A percentile compares a stretch with the other conserved stretches of the same genome.
These are phyloP conservation scores for Arthrobotrys sinensis DNA, from an alignment of 2,329 filamentous ascomycete genomes.

Conservation along the genomic window DNA sequence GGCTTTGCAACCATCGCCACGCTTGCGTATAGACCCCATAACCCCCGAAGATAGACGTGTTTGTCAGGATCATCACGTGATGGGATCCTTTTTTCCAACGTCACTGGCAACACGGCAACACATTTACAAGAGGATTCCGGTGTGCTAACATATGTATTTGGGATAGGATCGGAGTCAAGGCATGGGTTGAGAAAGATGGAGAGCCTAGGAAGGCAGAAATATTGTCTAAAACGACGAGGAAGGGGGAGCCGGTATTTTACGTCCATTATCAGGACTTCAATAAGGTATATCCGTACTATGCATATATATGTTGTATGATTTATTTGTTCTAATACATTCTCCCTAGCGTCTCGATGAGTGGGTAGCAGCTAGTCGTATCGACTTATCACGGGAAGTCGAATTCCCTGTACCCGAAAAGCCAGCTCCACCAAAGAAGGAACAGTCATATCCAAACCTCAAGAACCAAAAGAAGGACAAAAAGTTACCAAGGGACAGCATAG, in stretches of 20 bases:
- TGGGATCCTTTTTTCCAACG: conserved; percentile 2
- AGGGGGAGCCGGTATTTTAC: conserved; percentile 90
- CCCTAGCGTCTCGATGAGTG: conserved; percentile 79
- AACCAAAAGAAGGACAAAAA: conserved; percentile 65
- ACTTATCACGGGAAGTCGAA: conserved; percentile 91
- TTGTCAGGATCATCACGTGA: conserved; percentile 66
- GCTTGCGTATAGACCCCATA: conserved; percentile 39
- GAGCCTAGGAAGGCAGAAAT: conserved; percentile 94
- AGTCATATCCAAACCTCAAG: conserved; percentile 67
- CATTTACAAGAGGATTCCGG: background rate
- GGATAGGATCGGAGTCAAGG: conserved; percentile 76
- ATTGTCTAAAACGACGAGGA: conserved; percentile 90
- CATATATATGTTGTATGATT: no score
- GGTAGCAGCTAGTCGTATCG: conserved; percentile 85
- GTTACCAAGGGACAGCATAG: conserved; percentile 63
- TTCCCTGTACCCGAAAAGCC: conserved; percentile 92
- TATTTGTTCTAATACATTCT: no score
- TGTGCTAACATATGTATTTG: conserved; percentile 62
- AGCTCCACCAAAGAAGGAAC: conserved; percentile 67
- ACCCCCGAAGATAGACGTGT: conserved; percentile 64
- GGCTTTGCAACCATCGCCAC: conserved; percentile 60
- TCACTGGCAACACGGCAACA: conserved; percentile 58
- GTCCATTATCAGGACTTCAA: conserved; percentile 99
- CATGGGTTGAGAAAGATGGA: conserved; percentile 82
- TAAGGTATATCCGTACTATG: conserved; percentile 77